Evolutionary conservation across 331 rosid genomes (phyloP), one percentile per base, ranked within the genome.

Genomic region (Malus hybrid): DNA sequence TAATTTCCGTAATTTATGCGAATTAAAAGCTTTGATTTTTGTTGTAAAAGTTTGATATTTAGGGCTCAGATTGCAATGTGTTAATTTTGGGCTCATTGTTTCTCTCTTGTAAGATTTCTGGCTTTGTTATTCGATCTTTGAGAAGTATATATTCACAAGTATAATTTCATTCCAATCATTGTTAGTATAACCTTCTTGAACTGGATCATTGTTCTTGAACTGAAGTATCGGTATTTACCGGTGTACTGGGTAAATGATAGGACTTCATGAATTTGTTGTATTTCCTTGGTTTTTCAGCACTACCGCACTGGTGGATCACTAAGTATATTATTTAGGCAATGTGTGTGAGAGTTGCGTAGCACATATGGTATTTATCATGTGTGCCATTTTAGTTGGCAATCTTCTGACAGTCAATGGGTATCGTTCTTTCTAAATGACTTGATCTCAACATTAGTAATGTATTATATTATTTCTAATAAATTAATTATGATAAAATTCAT

Each of bases 1-100:
- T 92, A 74, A 60, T 39, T 18, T 42, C 24, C 44, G 28, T 72
- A 2, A 52, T 72, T 28, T 34, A 33, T n/a, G 22, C 32, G 66
- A 71, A 55, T 56, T 57, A 33, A 19, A 31, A 70, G 12, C 52
- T 71, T 55, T 48, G 54, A 44, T 71, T 72, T 72, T 57, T 7
- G 46, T 32, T 9, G 18, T 33, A 36, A 6, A 33, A 33, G 70
- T 66, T 12, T 9, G 1, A 34, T 33, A 19, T 34, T 34, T 33
- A 66, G 0, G 70, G 29, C 29, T 66, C 28, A 66, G 50, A 66
- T 36, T 34, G 28, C 4, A 72, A 13, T 22, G 52, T 56, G 54
- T 56, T 54, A 31, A 14, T 46, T 69, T 69, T 52, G 14, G 22
- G 33, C 20, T 46, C 16, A 69, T 20, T 52, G 46, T 52, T 52